Evolutionary conservation across 306 rosid species (phyloP).

Genomic region (Quercus agrifolia): DNA sequence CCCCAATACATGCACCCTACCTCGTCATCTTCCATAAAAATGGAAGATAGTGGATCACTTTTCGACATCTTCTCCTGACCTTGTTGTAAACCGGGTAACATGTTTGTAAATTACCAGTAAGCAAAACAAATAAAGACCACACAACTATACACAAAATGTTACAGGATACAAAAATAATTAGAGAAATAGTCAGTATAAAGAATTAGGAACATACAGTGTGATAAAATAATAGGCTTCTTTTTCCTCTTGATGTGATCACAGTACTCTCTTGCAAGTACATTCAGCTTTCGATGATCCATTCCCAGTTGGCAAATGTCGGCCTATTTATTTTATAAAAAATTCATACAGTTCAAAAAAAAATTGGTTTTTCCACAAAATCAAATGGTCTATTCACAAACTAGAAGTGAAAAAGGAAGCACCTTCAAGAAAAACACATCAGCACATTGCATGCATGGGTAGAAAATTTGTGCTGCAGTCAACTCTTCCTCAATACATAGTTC

Average conservation of each 20-base stretch:
- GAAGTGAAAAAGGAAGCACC: too few species aligned
- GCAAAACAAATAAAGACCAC: constrained; percentile 15
- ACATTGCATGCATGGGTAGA: too few species aligned
- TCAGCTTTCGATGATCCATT: constrained; percentile 91
- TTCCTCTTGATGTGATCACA: constrained; percentile 83
- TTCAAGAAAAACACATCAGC: too few species aligned
- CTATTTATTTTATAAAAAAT: constrained; percentile 20
- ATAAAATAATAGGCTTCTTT: constrained; percentile 84
- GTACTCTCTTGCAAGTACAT: constrained; percentile 82
- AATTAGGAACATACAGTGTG: constrained; percentile 61
- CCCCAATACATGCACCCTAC: constrained; percentile 31
- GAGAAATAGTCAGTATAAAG: neutral
- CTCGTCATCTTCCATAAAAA: constrained; percentile 95
- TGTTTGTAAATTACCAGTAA: constrained; percentile 50
- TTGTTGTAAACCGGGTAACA: constrained; percentile 79
- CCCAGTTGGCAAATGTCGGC: constrained; percentile 95
- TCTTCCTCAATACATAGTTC: constrained; percentile 55
- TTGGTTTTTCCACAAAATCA: too few species aligned
- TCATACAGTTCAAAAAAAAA: neutral
- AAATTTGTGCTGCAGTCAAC: constrained; percentile 77
- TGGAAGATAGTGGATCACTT: constrained; percentile 72
- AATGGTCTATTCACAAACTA: too few species aligned
- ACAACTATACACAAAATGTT: neutral
- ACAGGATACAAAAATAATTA: constrained; percentile 1
- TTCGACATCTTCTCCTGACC: constrained; percentile 94